Base-by-base conservation (phyloP, 495 filamentous ascomycete genomes). In the Astrothelium macrocarpum region DNA sequence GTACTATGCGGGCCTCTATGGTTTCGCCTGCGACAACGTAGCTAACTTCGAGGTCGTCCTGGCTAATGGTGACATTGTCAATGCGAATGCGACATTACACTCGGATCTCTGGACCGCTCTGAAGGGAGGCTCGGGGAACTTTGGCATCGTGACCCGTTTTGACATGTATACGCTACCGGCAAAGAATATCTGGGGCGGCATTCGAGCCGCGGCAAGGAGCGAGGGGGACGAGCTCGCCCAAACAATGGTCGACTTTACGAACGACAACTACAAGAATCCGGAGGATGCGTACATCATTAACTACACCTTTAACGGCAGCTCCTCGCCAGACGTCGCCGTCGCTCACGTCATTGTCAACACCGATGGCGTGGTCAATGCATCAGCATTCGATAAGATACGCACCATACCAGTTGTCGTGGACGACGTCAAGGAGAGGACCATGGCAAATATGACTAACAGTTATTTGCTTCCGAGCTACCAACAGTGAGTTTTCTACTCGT, bases 81-180 rank as follows among this genome's bases (percentile, higher is more conserved):
- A 74, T 39, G 76, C 72, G 1, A 77, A 72, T 59, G 20, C 29
- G 16, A 45, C 68, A 14, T 65, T 61, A 26, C 66, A 74, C 29
- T 39, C 70, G 1, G 71, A 74, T 31, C 62, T 76, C 10, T 74
- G 71, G 62, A 23, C 45, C n/a, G 77, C 76, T 9, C 69, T 79
- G 16, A 72, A 73, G 62, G 78, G 77, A 32, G 73, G 75, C 36
- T 68, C 68, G 2, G 73, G 68, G 39, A 78, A 75, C 31, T 80
- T 79, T 59, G 73, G 74, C 16, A 64, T 79, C 26, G 71, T 79
- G 32, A 78, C 75, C n/a, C n/a, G n/a, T n/a, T n/a, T n/a, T n/a
- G n/a, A n/a, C n/a, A n/a, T n/a, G n/a, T n/a, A n/a, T n/a, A n/a
- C n/a, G n/a, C n/a, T n/a, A n/a, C n/a, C 36, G 36, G 36, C 36